A percentile compares a stretch with the other conserved stretches of the same genome.
Conservation (phyloP, 2,329 filamentous ascomycete species). For the Sphaerostilbella broomeana region DNA sequence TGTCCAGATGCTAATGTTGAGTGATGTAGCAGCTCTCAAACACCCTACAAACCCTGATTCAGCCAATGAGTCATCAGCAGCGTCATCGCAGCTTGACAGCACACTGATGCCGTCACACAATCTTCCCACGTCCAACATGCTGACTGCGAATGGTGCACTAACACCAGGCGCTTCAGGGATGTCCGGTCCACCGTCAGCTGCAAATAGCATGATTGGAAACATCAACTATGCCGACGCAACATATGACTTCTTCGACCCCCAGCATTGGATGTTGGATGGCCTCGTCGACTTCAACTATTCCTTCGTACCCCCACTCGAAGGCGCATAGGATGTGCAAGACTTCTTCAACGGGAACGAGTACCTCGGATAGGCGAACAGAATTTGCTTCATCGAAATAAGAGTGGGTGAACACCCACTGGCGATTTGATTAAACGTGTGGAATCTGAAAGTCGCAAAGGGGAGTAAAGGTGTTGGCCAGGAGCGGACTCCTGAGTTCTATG, state of each 20-base stretch:
- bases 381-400: too few relatives aligned
- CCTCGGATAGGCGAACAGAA: too few relatives aligned
- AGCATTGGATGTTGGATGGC: slow-evolving; percentile 90
- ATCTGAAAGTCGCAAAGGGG: too few relatives aligned
- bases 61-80: slow-evolving; percentile 63
- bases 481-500: too few relatives aligned
- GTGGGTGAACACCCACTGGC: too few relatives aligned
- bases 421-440: too few relatives aligned
- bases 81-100: slow-evolving; percentile 57
- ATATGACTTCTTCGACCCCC: slow-evolving; percentile 85
- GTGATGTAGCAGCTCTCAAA: slow-evolving; percentile 54
- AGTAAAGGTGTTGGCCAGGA: too few relatives aligned
- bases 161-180: slow-evolving; percentile 45
- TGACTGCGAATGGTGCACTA: slow-evolving; percentile 45
- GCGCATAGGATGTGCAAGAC: slow-evolving; percentile 30
- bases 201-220: slow-evolving; percentile 41
- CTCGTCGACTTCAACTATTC: slow-evolving; percentile 72
- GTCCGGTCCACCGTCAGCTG: slow-evolving; percentile 29
- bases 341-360: not conserved
- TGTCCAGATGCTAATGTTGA: slow-evolving; percentile 22
- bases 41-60: slow-evolving; percentile 83
- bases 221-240: slow-evolving; percentile 59
- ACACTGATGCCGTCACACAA: slow-evolving; percentile 44
- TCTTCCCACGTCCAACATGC: slow-evolving; percentile 37
- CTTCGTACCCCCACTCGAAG: slow-evolving; percentile 50